Percentiles rank a stretch among this genome's conserved stretches.
Evolutionary conservation across 352 stramenopile species (phyloP).

Genomic region (Globisporangium orthogonon): DNA sequence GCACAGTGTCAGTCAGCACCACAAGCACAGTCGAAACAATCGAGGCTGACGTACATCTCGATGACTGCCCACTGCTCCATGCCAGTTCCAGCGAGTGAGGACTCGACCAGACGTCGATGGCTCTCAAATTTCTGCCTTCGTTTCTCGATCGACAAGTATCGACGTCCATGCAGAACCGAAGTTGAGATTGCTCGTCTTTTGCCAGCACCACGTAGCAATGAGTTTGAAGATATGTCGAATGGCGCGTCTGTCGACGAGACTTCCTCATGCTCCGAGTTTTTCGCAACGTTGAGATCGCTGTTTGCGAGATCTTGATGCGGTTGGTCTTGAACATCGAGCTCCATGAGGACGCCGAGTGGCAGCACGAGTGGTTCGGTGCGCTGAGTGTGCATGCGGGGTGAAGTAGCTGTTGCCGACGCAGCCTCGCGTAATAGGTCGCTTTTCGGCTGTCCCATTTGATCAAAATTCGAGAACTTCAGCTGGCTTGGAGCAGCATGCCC

Average conservation of each 20-base stretch:
- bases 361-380: constrained; percentile 14
- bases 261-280: not conserved
- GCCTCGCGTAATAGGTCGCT: not conserved
- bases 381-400: not conserved
- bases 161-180: constrained; percentile 10
- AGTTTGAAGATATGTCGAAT: not conserved
- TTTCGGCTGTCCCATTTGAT: not conserved
- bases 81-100: constrained; percentile 43
- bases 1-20: not conserved
- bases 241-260: not conserved
- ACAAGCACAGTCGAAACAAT: not conserved
- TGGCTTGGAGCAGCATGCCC: constrained; percentile 14
- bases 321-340: constrained; percentile 19
- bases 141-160: constrained; percentile 35
- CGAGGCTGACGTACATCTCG: constrained; percentile 39
- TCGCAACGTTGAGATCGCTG: too few relatives aligned
- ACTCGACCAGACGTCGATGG: constrained; percentile 46
- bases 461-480: constrained; percentile 1
- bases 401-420: too few relatives aligned
- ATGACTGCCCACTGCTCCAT: constrained; percentile 55
- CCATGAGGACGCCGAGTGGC: constrained; percentile 44
- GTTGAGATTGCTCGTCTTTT: constrained; percentile 13
- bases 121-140: constrained; percentile 38
- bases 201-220: constrained; percentile 12
- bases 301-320: not conserved